Evolutionary conservation across 306 rosid genomes (phyloP).

Genomic region (Corylus avellana): DNA sequence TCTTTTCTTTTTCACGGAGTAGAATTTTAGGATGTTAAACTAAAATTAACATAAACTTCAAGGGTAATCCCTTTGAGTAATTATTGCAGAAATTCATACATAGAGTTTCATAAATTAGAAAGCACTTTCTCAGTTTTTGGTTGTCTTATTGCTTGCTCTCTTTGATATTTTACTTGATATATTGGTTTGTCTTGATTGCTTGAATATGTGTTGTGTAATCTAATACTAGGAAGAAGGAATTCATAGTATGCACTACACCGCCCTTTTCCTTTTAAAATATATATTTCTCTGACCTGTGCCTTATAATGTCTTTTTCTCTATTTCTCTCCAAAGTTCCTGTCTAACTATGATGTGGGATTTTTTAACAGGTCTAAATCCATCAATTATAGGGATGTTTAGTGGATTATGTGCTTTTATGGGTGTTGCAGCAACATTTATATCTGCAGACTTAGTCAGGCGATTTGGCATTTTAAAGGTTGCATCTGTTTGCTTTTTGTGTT

Average conservation of each 20-base stretch:
- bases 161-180: background rate
- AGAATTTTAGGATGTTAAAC: background rate
- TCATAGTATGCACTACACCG: background rate
- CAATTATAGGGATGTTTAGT: conserved; percentile 85
- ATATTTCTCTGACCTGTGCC: conserved; percentile 6
- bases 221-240: too few species aligned
- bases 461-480: conserved; percentile 88
- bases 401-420: conserved; percentile 95
- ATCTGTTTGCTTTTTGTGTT: conserved; percentile 20
- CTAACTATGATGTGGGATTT: conserved; percentile 8
- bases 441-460: conserved; percentile 71
- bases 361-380: conserved; percentile 76
- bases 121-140: background rate
- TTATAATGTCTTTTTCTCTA: background rate
- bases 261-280: background rate
- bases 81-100: background rate
- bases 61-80: background rate
- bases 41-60: background rate
- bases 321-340: background rate
- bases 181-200: background rate
- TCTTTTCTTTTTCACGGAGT: too few species aligned
- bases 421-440: conserved; percentile 92
- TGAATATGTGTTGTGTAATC: background rate
- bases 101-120: background rate
- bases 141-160: background rate